Evolutionary conservation across 192 early-diverging fungal species (phyloP), one percentile per base, ranked within the genome.

Genomic region (Umbelopsis isabellina): DNA sequence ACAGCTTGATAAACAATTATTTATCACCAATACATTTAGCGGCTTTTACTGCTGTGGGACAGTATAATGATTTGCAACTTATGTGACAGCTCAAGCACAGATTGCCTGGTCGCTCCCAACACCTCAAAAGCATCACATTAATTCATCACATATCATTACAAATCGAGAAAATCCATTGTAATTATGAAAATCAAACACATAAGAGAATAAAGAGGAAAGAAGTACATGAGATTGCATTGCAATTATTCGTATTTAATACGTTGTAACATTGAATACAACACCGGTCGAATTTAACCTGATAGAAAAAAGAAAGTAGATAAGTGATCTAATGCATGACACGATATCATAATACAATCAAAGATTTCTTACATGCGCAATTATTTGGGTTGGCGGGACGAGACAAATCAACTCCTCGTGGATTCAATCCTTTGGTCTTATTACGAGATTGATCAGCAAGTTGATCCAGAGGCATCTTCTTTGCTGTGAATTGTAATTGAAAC

Each of bases 381-480:
- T 72, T 72, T 30, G 73, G 16, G 49, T 71, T 73, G 21, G 65
- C 53, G n/a, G 77, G 55, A 25, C 48, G 64, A 41, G 74, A 81
- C 61, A 88, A 72, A 65, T 88, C 86, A 27, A 88, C 83, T 51
- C 81, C 84, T 70, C 81, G 75, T 15, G 68, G 64, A 67, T 85
- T 81, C 65, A 81, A 73, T 69, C 79, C 80, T 25, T 70, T 49
- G 58, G 73, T 72, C 74, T 81, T 78, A 68, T 71, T 76, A 73
- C 86, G 86, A 53, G 86, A 78, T 66, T 83, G 86, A 65, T 82
- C 80, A 33, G 76, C 82, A 20, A 88, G 78, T 71, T 85, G 84
- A 68, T 86, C 88, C 64, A 87, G 79, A 41, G 91, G 91, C 72
- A 91, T 87, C 73, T 85, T 90, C 82, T 83, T 87, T 44, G 92